Conservation (phyloP, 192 early-diverging fungal genomes). For the Dispira parvispora region DNA sequence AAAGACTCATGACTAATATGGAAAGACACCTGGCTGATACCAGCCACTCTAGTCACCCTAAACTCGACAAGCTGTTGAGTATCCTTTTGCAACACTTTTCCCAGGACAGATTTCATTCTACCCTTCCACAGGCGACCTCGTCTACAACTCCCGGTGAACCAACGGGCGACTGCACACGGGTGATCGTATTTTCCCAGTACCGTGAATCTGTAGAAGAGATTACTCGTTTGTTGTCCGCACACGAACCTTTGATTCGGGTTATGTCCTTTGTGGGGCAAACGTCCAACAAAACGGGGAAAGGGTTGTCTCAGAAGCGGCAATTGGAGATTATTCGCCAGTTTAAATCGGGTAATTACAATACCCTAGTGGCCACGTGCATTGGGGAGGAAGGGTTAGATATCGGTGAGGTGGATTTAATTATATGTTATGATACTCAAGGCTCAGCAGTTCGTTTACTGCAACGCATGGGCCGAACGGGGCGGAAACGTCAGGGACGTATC, state of each 20-base stretch:
- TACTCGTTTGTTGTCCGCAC: constrained; percentile 31
- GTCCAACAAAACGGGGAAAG: constrained; percentile 35
- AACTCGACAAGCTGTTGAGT: constrained; percentile 46
- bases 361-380: constrained; percentile 77
- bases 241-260: constrained; percentile 47
- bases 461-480: constrained; percentile 64
- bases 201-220: constrained; percentile 83
- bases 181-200: constrained; percentile 77
- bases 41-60: constrained; percentile 58
- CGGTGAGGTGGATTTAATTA: constrained; percentile 85
- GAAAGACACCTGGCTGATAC: constrained; percentile 19
- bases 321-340: constrained; percentile 64
- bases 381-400: constrained; percentile 96
- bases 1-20: constrained; percentile 22
- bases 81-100: constrained; percentile 54
- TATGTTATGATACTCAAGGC: constrained; percentile 69
- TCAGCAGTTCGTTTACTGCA: constrained; percentile 61
- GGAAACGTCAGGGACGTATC: constrained; percentile 52
- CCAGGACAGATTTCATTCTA: no score
- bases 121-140: no score
- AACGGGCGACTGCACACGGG: constrained; percentile 20
- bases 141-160: no score
- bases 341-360: constrained; percentile 58
- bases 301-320: constrained; percentile 74
- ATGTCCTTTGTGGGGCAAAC: constrained; percentile 75